These are phyloP conservation scores for Penicillium verrucosum DNA, from an alignment of 2,329 filamentous ascomycete species.

Conservation along the genomic window DNA sequence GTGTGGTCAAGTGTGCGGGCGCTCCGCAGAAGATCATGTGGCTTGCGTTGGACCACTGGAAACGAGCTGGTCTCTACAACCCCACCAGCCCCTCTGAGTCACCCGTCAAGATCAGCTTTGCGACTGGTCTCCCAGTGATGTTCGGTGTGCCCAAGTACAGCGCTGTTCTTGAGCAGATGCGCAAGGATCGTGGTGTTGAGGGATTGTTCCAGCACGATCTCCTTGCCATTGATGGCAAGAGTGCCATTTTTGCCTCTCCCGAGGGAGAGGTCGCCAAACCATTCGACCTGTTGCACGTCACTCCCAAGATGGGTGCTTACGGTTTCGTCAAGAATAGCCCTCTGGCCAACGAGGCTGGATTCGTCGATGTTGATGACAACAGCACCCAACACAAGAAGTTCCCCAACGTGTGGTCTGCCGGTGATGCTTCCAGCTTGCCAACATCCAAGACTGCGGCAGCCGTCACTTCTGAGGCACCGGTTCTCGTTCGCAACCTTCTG, in stretches of 20 bases:
- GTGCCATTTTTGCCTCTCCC: constrained; percentile 49
- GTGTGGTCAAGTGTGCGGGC: constrained; percentile 60
- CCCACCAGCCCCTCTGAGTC: constrained; percentile 40
- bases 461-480: constrained; percentile 51
- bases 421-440: constrained; percentile 58
- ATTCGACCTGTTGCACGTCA: constrained; percentile 57
- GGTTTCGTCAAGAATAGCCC: constrained; percentile 53
- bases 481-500: constrained; percentile 52
- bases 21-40: constrained; percentile 63
- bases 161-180: constrained; percentile 52
- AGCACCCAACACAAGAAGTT: constrained; percentile 55
- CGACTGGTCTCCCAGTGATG: constrained; percentile 56
- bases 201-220: constrained; percentile 59
- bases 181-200: constrained; percentile 55
- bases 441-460: constrained; percentile 58
- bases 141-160: constrained; percentile 62
- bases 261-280: constrained; percentile 46
- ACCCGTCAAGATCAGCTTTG: constrained; percentile 53
- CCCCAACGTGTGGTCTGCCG: constrained; percentile 57
- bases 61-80: constrained; percentile 51
- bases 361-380: constrained; percentile 55
- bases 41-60: constrained; percentile 61
- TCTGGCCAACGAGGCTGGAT: constrained; percentile 55
- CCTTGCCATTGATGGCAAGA: constrained; percentile 52
- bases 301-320: constrained; percentile 59